phyloP scores from a whole-genome alignment of 1,284 basidiomycete genomes.

The Athelia psychrophila region DNA sequence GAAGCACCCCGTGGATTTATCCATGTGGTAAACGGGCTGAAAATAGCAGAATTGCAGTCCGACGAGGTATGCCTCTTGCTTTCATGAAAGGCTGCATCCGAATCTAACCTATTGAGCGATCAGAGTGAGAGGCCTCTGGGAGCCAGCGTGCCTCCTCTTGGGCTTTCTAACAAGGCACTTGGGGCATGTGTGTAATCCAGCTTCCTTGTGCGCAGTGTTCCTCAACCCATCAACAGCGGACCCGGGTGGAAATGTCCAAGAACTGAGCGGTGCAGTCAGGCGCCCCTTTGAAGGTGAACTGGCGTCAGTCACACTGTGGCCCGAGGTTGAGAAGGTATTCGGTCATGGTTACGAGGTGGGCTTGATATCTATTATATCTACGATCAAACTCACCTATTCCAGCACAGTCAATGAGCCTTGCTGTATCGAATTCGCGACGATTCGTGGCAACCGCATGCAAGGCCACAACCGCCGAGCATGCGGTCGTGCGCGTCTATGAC shows the following conservation, averaged over 20 bases:
- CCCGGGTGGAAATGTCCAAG: too few species aligned
- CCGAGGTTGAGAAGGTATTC: slow-evolving; percentile 95
- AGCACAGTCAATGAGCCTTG: slow-evolving; percentile 73
- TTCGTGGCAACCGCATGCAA: slow-evolving; percentile 92
- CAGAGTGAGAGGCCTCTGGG: slow-evolving; percentile 43
- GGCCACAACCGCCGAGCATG: slow-evolving; percentile 85
- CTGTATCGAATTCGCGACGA: slow-evolving; percentile 64
- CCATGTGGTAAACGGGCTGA: slow-evolving; percentile 49
- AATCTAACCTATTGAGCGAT: too few species aligned
- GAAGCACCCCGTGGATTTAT: slow-evolving; percentile 84
- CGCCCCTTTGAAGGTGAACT: slow-evolving; percentile 84
- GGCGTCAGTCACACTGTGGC: slow-evolving; percentile 89
- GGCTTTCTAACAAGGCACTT: slow-evolving; percentile 69
- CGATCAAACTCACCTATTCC: slow-evolving; percentile 1
- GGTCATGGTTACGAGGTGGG: slow-evolving; percentile 95
- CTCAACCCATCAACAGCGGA: neutral
- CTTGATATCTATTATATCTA: slow-evolving; percentile 7
- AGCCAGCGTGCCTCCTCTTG: slow-evolving; percentile 75
- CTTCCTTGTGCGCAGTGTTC: neutral
- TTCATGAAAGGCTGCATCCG: neutral
- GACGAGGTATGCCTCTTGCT: slow-evolving; percentile 40
- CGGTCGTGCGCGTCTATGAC: slow-evolving; percentile 84
- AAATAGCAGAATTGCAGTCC: slow-evolving; percentile 43
- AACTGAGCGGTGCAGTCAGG: slow-evolving; percentile 26
- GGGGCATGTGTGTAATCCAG: slow-evolving; percentile 47